Evolutionary conservation across 202 grass and related monocot species (phyloP).

Genomic region (Brachypodium distachyon): DNA sequence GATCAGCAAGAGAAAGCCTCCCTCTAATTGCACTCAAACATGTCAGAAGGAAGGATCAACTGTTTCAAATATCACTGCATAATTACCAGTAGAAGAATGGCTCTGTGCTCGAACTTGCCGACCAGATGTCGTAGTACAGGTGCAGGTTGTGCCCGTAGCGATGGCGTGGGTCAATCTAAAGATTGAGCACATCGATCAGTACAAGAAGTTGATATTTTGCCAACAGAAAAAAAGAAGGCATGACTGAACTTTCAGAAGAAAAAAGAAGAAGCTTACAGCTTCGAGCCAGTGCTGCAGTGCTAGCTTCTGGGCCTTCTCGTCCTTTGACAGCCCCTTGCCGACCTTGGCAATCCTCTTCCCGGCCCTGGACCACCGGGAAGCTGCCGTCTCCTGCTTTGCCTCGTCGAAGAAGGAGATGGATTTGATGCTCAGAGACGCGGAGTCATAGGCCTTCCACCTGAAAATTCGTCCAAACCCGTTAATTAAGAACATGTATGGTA

Average conservation of each 20-base stretch:
- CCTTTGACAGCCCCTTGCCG: conserved; percentile 91
- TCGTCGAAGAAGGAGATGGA: conserved; percentile 86
- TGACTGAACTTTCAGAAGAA: neutral
- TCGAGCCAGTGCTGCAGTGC: conserved; percentile 95
- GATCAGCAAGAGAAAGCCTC: neutral
- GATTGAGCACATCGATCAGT: neutral
- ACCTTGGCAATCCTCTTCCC: conserved; percentile 68
- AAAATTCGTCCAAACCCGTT: neutral
- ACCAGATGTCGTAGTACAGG: conserved; percentile 94
- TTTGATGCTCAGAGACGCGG: conserved; percentile 46
- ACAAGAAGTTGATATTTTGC: neutral
- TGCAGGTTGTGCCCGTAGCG: conserved; percentile 95
- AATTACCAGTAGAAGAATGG: conserved; percentile 97
- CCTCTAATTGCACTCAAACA: neutral
- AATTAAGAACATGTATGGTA: neutral
- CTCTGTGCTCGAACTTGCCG: conserved; percentile 59
- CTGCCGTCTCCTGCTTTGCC: conserved; percentile 64
- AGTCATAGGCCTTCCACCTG: conserved; percentile 85
- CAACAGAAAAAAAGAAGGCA: neutral
- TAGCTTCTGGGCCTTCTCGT: conserved; percentile 90
- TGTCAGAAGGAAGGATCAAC: neutral
- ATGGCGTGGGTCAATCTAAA: conserved; percentile 91
- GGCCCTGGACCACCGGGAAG: conserved; percentile 74
- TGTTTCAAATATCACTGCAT: neutral
- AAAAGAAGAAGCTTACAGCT: conserved; percentile 38